Conservation (phyloP, 1,139 yeast species). For the Wickerhamomyces sp. region DNA sequence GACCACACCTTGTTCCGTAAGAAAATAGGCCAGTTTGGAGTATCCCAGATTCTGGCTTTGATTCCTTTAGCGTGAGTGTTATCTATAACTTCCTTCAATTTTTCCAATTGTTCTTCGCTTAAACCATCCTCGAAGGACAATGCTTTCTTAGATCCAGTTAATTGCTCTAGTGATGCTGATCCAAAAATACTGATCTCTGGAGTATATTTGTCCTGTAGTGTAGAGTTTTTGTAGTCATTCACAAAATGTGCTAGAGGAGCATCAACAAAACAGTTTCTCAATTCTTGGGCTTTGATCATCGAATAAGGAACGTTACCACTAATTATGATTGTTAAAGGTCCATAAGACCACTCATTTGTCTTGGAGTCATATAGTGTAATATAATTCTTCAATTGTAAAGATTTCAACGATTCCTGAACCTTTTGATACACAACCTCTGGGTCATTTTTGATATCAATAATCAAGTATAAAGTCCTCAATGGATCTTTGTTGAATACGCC, state of each 20-base stretch:
- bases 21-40: constrained; percentile 42
- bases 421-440: constrained; percentile 31
- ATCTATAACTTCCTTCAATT: constrained; percentile 25
- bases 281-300: constrained; percentile 12
- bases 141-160: constrained; percentile 10
- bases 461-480: constrained; percentile 36
- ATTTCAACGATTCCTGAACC: constrained; percentile 31
- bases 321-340: too few species aligned
- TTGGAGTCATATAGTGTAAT: constrained; percentile 31
- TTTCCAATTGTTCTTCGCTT: constrained; percentile 23
- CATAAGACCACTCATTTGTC: constrained; percentile 36
- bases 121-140: constrained; percentile 10
- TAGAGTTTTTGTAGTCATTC: neutral
- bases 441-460: constrained; percentile 46
- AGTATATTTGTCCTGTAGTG: neutral
- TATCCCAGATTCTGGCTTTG: constrained; percentile 46
- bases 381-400: constrained; percentile 33
- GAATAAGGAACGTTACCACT: too few species aligned
- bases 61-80: constrained; percentile 35
- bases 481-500: constrained; percentile 43
- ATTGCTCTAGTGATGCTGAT: constrained; percentile 11
- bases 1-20: constrained; percentile 37
- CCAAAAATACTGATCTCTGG: constrained; percentile 9
- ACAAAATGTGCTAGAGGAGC: constrained; percentile 26
- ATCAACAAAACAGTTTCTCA: constrained; percentile 30